Percentiles rank a stretch among this genome's conserved stretches.
Evolutionary conservation across 2,329 filamentous ascomycete genomes (phyloP).

Genomic region (Allantophomopsis lycopodina): DNA sequence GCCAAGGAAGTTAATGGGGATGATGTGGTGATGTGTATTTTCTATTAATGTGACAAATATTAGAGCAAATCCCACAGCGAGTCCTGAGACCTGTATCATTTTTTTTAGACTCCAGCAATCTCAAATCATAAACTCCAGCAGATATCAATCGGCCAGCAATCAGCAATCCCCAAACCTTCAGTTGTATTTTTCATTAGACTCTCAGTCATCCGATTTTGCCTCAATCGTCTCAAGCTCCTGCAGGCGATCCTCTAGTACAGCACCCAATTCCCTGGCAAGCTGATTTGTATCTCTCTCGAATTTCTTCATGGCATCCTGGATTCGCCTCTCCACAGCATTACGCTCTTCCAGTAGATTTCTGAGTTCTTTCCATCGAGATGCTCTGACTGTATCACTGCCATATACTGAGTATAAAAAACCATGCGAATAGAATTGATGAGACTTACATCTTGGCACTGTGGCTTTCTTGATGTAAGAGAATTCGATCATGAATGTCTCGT

Average conservation of each 20-base stretch:
- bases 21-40: no score
- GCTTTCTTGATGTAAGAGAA: slow-evolving; percentile 10
- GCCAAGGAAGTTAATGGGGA: no score
- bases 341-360: slow-evolving; percentile 6
- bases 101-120: no score
- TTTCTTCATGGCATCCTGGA: slow-evolving; percentile 12
- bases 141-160: no score
- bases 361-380: slow-evolving; percentile 1
- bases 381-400: background rate
- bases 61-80: no score
- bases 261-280: slow-evolving; percentile 11
- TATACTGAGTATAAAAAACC: background rate
- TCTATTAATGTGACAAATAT: no score
- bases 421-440: background rate
- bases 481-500: slow-evolving; percentile 9
- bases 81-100: no score
- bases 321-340: slow-evolving; percentile 11
- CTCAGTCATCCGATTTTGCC: background rate
- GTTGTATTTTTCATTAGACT: no score
- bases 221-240: slow-evolving; percentile 6
- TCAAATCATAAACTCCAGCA: no score
- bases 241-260: slow-evolving; percentile 12
- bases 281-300: slow-evolving; percentile 12
- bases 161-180: no score
- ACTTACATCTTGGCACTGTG: slow-evolving; percentile 14